phyloP scores from a whole-genome alignment of 140 eudicot species.

The Senecio squalidus region DNA sequence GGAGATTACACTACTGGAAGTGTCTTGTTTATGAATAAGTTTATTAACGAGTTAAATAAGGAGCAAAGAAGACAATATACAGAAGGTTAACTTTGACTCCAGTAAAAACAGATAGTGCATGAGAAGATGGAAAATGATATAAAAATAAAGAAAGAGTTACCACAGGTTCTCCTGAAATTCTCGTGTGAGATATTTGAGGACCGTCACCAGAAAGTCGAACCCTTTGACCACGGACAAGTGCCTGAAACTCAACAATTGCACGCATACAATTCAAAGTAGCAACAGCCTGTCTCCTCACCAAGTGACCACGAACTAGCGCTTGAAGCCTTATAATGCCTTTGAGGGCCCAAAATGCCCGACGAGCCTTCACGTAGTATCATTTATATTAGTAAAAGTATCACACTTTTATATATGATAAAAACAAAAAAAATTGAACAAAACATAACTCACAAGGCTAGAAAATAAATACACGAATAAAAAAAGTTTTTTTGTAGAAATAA shows the following conservation, averaged over 20 bases:
- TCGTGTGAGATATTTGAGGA: constrained; percentile 32
- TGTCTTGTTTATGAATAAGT: background rate
- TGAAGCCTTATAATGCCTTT: constrained; percentile 96
- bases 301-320: constrained; percentile 95
- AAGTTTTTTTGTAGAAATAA: too few relatives aligned
- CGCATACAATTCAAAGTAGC: constrained; percentile 78
- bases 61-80: background rate
- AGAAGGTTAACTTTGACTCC: background rate
- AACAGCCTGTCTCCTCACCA: constrained; percentile 92
- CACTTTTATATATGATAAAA: background rate
- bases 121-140: background rate
- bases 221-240: constrained; percentile 78
- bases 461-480: too few relatives aligned
- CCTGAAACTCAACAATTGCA: constrained; percentile 81
- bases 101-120: background rate
- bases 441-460: background rate
- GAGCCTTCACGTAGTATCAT: constrained; percentile 62
- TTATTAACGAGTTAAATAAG: background rate
- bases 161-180: constrained; percentile 27
- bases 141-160: constrained; percentile 19
- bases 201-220: constrained; percentile 49
- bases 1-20: background rate
- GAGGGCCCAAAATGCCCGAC: constrained; percentile 85
- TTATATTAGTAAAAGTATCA: constrained; percentile 11
- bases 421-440: background rate